phyloP scores from a whole-genome alignment of 2,329 filamentous ascomycete species.

The Scytalidium lignicola region DNA sequence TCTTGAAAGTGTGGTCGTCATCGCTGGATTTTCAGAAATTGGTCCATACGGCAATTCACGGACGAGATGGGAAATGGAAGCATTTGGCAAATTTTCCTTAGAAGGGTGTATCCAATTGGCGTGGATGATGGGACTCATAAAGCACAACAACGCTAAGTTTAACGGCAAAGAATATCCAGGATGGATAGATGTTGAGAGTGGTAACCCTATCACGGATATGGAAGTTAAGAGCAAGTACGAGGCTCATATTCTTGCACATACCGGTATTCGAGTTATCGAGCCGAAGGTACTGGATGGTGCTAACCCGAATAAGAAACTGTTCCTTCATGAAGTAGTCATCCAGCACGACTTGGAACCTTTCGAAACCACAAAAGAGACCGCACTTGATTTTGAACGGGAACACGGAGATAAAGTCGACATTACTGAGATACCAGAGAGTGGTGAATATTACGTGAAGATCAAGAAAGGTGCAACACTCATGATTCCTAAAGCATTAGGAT shows the following conservation, averaged over 20 bases:
- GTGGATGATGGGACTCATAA: constrained; percentile 98
- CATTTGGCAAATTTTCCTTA: constrained; percentile 86
- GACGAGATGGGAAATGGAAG: constrained; percentile 98
- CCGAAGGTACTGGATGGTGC: constrained; percentile 92
- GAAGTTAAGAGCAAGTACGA: constrained; percentile 95
- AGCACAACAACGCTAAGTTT: constrained; percentile 89
- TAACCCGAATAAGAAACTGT: constrained; percentile 93
- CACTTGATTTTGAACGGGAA: constrained; percentile 89
- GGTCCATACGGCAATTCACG: constrained; percentile 96
- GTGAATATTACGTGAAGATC: constrained; percentile 85
- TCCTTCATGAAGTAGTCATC: constrained; percentile 92
- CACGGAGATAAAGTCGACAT: constrained; percentile 95
- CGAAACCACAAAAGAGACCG: constrained; percentile 89
- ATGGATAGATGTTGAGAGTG: constrained; percentile 88
- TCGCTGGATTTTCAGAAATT: constrained; percentile 89
- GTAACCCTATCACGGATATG: constrained; percentile 92
- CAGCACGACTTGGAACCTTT: constrained; percentile 94
- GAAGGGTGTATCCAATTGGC: constrained; percentile 98
- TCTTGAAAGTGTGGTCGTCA: constrained; percentile 93
- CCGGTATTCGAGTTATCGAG: constrained; percentile 92
- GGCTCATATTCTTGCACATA: constrained; percentile 85
- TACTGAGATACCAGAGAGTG: constrained; percentile 84
- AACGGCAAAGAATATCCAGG: constrained; percentile 93
- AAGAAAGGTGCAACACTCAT: constrained; percentile 89
- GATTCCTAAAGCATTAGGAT: constrained; percentile 91